A percentile compares a stretch with the other conserved stretches of the same genome.
Conservation (phyloP, 805 yeast genomes). For the Maudiozyma bulderi region DNA sequence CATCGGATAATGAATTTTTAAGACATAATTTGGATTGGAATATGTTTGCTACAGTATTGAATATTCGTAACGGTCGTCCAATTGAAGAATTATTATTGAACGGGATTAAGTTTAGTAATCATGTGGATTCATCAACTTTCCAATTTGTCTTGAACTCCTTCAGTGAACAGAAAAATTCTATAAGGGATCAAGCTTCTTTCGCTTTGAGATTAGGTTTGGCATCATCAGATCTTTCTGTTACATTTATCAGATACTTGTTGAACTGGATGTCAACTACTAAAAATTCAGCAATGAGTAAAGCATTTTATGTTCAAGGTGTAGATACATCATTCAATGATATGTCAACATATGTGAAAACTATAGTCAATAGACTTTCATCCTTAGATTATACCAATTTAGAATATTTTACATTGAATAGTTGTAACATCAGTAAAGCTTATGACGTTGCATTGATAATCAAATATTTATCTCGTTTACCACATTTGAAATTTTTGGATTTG, state of each 20-base stretch:
- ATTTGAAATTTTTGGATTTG: conserved; percentile 62
- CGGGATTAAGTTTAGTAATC: conserved; percentile 61
- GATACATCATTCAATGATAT: conserved; percentile 80
- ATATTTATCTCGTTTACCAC: conserved; percentile 43
- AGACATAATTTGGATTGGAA: conserved; percentile 78
- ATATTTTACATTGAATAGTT: conserved; percentile 54
- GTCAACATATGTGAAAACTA: conserved; percentile 24
- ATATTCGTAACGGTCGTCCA: conserved; percentile 52
- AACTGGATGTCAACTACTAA: conserved; percentile 42
- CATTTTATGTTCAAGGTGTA: conserved; percentile 40
- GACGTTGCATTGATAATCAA: conserved; percentile 43
- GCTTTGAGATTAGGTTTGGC: conserved; percentile 60
- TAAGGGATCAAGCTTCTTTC: background rate
- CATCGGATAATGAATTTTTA: conserved; percentile 22
- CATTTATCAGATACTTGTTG: conserved; percentile 46
- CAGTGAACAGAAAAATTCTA: conserved; percentile 26
- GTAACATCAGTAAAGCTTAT: conserved; percentile 45
- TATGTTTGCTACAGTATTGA: conserved; percentile 57
- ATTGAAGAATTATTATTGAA: conserved; percentile 67
- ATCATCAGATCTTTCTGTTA: conserved; percentile 50
- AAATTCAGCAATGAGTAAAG: background rate
- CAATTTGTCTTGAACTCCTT: conserved; percentile 49
- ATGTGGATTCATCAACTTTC: conserved; percentile 36
- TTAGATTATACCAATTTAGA: conserved; percentile 24
- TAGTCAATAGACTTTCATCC: conserved; percentile 19